Conservation (phyloP, 2,329 filamentous ascomycete genomes). For the Penicillium sp. region DNA sequence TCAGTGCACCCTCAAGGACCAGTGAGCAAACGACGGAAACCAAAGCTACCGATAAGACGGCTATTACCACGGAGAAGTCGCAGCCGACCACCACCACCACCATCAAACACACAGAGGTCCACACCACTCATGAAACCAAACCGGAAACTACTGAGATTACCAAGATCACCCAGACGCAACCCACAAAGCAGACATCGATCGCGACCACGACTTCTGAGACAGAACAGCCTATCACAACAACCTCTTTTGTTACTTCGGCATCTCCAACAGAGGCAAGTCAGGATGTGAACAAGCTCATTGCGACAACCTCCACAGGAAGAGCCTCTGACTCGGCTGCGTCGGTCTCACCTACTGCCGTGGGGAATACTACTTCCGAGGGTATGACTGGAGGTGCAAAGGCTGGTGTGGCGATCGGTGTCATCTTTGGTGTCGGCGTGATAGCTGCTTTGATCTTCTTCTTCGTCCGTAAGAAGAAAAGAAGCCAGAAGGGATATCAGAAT, state of each 20-base stretch:
- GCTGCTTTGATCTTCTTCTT: slow-evolving; percentile 68
- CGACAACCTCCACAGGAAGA: slow-evolving; percentile 20
- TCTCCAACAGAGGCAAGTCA: slow-evolving; percentile 18
- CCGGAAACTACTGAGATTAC: slow-evolving; percentile 20
- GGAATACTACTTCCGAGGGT: slow-evolving; percentile 30
- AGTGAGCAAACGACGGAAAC: slow-evolving; percentile 17
- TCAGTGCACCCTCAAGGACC: slow-evolving; percentile 19
- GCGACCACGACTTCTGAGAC: neutral
- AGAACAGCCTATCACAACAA: neutral
- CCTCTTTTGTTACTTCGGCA: slow-evolving; percentile 23
- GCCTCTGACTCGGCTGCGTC: slow-evolving; percentile 23
- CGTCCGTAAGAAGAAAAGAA: slow-evolving; percentile 66
- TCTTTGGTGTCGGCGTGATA: slow-evolving; percentile 64
- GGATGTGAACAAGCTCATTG: slow-evolving; percentile 10
- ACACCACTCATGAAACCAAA: slow-evolving; percentile 15
- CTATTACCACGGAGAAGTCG: slow-evolving; percentile 4
- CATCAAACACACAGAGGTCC: slow-evolving; percentile 13
- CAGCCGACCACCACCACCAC: slow-evolving; percentile 16
- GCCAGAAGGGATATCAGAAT: slow-evolving; percentile 51
- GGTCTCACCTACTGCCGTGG: slow-evolving; percentile 25
- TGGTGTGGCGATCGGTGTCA: slow-evolving; percentile 77
- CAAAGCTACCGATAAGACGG: slow-evolving; percentile 13
- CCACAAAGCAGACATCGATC: slow-evolving; percentile 7
- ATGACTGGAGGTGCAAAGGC: slow-evolving; percentile 59
- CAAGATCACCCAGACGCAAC: slow-evolving; percentile 13